A percentile compares a stretch with the other conserved stretches of the same genome.
phyloP scores from a whole-genome alignment of 208 protist genomes.

The Acanthamoeba quina region DNA sequence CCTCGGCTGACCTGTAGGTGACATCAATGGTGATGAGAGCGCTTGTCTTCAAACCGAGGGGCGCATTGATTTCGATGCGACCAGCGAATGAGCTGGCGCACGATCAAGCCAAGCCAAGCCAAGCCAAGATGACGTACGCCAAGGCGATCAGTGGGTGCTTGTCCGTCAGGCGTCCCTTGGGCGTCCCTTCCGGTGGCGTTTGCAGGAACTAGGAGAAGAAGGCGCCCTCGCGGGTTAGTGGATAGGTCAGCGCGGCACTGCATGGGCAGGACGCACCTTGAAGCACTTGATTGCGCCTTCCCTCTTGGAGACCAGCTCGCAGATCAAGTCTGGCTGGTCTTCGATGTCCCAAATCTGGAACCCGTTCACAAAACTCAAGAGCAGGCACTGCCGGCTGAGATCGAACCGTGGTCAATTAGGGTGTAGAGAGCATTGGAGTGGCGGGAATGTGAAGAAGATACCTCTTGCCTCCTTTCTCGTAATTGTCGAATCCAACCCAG shows the following conservation, averaged over 20 bases:
- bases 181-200: neutral
- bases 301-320: constrained; percentile 52
- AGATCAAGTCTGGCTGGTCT: constrained; percentile 26
- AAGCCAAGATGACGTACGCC: constrained; percentile 1
- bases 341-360: constrained; percentile 73
- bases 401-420: neutral
- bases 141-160: constrained; percentile 48
- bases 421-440: neutral
- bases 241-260: neutral
- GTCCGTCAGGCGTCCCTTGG: constrained; percentile 42
- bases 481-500: constrained; percentile 44
- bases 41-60: too few relatives aligned
- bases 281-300: constrained; percentile 63
- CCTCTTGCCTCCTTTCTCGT: constrained; percentile 31
- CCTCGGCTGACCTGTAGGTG: constrained; percentile 37
- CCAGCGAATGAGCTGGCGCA: too few relatives aligned
- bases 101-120: neutral
- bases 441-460: neutral
- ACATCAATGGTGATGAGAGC: neutral
- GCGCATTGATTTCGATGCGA: neutral
- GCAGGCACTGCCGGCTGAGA: constrained; percentile 48
- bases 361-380: constrained; percentile 60
- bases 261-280: neutral
- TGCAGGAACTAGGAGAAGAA: constrained; percentile 21
- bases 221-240: neutral